Evolutionary conservation across 208 protist species (phyloP), one percentile per base, ranked within the genome.

Genomic region (Spongospora subterranea): DNA sequence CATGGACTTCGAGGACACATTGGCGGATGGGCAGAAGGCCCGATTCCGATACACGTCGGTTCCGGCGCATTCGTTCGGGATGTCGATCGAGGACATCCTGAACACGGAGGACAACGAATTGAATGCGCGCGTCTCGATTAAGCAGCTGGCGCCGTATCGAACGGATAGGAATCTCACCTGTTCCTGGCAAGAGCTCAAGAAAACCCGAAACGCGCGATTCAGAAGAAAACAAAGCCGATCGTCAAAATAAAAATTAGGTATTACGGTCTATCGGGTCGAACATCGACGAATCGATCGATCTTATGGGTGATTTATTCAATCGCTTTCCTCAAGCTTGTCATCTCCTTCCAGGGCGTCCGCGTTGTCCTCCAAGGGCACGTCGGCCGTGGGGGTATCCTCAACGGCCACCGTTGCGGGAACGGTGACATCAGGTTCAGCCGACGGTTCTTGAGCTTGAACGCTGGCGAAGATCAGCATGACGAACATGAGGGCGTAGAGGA

Each of bases 121-220:
- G 71, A 6, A 82, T 6, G 35, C 6, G 71, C n/a, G 40, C 17
- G 40, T 82, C 71, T 82, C 71, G 35, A 82, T 82, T n/a, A 82
- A 82, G n/a, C 71, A 82, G n/a, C 71, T 82, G 71, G 40, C 71
- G 71, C 71, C 71, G 17, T 82, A 82, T 43, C n/a, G 71, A 20
- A 82, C 71, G n/a, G 71, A 82, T 43, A 6, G 71, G 13, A 82
- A 82, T 43, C 71, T 82, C 17, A 82, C 6, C 6, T 35, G 35
- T 6, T 39, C 17, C 13, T 82, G 71, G 71, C 71, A 82, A n/a
- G 17, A 82, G 35, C n/a, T 82, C 11, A 6, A 82, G 40, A 13
- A 43, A 35, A n/a, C n/a, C 17, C 6, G n/a, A 35, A 82, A 82
- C 40, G 6, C 71, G 11, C n/a, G 71, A 43, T 43, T 45, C 40